A percentile compares a stretch with the other conserved stretches of the same genome.
phyloP scores from a whole-genome alignment of 2,329 filamentous ascomycete genomes.

The Epichloe coenophiala region DNA sequence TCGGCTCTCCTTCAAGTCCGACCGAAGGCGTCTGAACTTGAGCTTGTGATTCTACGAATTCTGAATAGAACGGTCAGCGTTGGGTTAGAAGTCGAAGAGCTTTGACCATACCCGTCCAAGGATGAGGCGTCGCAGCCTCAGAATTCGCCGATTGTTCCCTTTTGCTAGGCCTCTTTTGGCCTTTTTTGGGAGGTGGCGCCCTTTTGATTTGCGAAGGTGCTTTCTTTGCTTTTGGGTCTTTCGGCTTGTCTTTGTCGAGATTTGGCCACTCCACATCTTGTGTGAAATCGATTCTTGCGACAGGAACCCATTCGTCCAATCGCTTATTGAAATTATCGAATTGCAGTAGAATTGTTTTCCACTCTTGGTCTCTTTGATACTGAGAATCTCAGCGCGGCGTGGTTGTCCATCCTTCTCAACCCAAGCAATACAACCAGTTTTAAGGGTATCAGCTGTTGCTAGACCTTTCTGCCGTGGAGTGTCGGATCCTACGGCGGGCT shows the following conservation, averaged over 20 bases:
- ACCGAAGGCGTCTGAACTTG: constrained; percentile 31
- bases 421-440: constrained; percentile 46
- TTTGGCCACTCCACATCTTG: constrained; percentile 95
- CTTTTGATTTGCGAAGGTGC: constrained; percentile 45
- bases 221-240: constrained; percentile 65
- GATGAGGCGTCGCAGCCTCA: constrained; percentile 39
- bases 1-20: constrained; percentile 30
- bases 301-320: constrained; percentile 73
- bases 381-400: constrained; percentile 91
- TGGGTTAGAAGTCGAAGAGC: background rate
- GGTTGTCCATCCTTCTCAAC: constrained; percentile 63
- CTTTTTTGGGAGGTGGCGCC: constrained; percentile 42
- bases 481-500: constrained; percentile 42
- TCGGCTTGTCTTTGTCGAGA: constrained; percentile 71
- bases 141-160: constrained; percentile 41
- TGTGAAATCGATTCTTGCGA: constrained; percentile 68
- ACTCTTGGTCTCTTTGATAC: constrained; percentile 80
- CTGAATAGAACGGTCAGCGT: constrained; percentile 10
- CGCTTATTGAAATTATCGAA: constrained; percentile 97
- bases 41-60: constrained; percentile 35
- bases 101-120: constrained; percentile 29
- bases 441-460: constrained; percentile 72
- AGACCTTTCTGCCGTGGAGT: constrained; percentile 57
- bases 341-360: constrained; percentile 89
- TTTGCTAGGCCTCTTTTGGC: constrained; percentile 42